Evolutionary conservation across 2,329 filamentous ascomycete genomes (phyloP), one percentile per base, ranked within the genome.

Genomic region (Moelleriella libera): DNA sequence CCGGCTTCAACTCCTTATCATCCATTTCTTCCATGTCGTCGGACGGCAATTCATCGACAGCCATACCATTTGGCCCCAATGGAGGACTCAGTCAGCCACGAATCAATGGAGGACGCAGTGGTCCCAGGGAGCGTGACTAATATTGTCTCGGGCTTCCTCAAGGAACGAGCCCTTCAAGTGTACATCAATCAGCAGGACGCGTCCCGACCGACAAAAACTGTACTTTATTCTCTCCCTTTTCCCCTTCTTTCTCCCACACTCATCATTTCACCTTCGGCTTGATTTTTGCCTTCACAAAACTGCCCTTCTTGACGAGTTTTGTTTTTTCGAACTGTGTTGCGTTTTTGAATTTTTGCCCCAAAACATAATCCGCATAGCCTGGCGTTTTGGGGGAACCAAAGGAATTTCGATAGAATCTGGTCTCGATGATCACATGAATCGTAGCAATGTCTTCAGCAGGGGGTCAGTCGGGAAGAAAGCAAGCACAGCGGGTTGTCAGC

Each of bases 11-110:
- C 50, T 67, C 64, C 10, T 47, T 67, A 28, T 67, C 64, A 12
- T 69, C 66, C 12, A 59, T 69, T 43, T 66, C 64, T 28, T 68
- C 65, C 41, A 62, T 67, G 53, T 66, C 65, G 7, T 68, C 66
- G 5, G 65, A 68, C 44, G 66, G 65, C 47, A 58, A 57, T 46
- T 60, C 60, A 47, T 58, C 62, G 30, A 47, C 60, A 10, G 58
- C 62, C 14, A 58, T 56, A 8, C 51, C 58, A 28, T 56, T 64
- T 9, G 62, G 61, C 43, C 43, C 60, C 9, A 60, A 61, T 49
- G 63, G 57, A 12, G 58, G 58, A 42, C 53, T 63, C 14, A 61
- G 60, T 14, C 55, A 60, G 5, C 51, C 58, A 32, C 61, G 60
- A 14, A 53, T 64, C 30, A 67, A 68, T 40, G 65, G 65, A 37